These are phyloP conservation scores for Marchantia polymorpha DNA, from an alignment of 225 moss, liverwort and hornwort species.

Conservation along the genomic window DNA sequence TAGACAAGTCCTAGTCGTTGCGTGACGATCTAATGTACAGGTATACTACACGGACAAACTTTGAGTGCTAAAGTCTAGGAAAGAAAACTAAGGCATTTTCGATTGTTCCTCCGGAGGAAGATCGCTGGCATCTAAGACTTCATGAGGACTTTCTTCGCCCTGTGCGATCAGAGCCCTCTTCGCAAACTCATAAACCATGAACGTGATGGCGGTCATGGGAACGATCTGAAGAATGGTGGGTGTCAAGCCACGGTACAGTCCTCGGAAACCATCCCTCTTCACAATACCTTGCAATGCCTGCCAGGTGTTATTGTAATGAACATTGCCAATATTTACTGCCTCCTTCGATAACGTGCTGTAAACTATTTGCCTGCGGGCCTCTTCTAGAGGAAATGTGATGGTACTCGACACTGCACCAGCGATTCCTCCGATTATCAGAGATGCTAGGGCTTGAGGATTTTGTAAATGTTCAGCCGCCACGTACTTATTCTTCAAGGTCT, in stretches of 20 bases:
- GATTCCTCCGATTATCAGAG: slow-evolving; percentile 63
- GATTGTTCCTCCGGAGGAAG: slow-evolving; percentile 17
- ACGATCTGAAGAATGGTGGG: slow-evolving; percentile 56
- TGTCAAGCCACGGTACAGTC: slow-evolving; percentile 67
- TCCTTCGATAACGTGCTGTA: slow-evolving; percentile 53
- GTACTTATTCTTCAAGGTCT: slow-evolving; percentile 48
- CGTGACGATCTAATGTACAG: too few species aligned
- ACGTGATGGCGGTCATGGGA: slow-evolving; percentile 69
- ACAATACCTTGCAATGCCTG: slow-evolving; percentile 67
- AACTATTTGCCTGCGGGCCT: slow-evolving; percentile 63
- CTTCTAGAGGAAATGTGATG: slow-evolving; percentile 71
- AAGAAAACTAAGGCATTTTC: slow-evolving; percentile 3
- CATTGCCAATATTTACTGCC: slow-evolving; percentile 12
- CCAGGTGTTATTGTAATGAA: slow-evolving; percentile 55
- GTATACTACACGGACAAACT: too few species aligned
- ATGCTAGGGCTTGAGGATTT: slow-evolving; percentile 46
- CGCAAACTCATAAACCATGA: slow-evolving; percentile 71
- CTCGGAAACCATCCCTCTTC: slow-evolving; percentile 47
- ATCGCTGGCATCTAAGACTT: slow-evolving; percentile 50
- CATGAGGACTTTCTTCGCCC: slow-evolving; percentile 64
- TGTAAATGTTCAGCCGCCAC: slow-evolving; percentile 10
- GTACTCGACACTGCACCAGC: slow-evolving; percentile 67
- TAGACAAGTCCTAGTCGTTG: too few species aligned
- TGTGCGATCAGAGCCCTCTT: slow-evolving; percentile 71
- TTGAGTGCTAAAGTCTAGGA: too few species aligned